These are phyloP conservation scores for Cercospora zeae-maydis DNA, from an alignment of 2,329 filamentous ascomycete species.

Conservation along the genomic window DNA sequence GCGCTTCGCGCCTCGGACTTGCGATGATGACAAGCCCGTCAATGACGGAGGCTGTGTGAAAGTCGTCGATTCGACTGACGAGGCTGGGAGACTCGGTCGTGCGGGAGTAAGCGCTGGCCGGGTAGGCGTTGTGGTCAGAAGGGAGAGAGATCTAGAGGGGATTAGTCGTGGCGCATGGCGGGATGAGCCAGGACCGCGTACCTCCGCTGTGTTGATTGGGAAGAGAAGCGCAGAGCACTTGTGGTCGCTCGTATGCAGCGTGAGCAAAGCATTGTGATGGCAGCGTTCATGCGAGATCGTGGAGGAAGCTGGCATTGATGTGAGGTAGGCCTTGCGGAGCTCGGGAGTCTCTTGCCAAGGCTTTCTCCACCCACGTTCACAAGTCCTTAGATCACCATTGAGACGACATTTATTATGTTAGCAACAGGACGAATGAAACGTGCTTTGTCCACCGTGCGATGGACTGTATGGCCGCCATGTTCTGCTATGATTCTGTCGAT, in stretches of 20 bases:
- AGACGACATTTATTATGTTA: neutral
- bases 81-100: conserved; percentile 9
- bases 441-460: neutral
- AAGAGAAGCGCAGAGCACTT: neutral
- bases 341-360: neutral
- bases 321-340: neutral
- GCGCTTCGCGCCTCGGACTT: conserved; percentile 49
- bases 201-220: conserved; percentile 3
- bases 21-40: conserved; percentile 35
- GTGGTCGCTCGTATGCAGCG: conserved; percentile 7
- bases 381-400: neutral
- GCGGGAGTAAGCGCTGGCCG: conserved; percentile 18
- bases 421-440: neutral
- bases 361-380: neutral
- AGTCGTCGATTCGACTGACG: conserved; percentile 17
- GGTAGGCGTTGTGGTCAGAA: conserved; percentile 21
- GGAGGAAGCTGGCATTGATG: neutral
- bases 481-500: too few relatives aligned
- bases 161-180: neutral
- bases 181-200: neutral
- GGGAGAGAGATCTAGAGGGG: conserved; percentile 22
- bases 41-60: conserved; percentile 17
- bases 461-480: too few relatives aligned
- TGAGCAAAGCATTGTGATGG: conserved; percentile 7
- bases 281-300: neutral